These are phyloP conservation scores for Lactarius indigo DNA, from an alignment of 768 basidiomycete genomes.

Conservation along the genomic window DNA sequence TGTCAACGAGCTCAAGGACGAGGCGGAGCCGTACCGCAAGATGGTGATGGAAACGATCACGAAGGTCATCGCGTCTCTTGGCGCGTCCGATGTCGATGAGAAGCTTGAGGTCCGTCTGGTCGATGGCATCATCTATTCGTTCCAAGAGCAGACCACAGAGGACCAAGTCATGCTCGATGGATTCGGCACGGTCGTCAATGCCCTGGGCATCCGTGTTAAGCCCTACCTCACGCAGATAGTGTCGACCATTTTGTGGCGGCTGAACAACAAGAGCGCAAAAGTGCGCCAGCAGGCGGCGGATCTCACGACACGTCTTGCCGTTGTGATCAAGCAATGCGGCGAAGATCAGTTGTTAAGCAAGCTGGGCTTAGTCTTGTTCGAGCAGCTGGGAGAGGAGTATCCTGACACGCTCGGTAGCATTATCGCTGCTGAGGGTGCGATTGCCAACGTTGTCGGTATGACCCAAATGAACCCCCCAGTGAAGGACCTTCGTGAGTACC, in stretches of 20 bases:
- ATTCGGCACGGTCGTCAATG: conserved; percentile 96
- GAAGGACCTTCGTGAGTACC: conserved; percentile 89
- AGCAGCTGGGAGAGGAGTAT: conserved; percentile 98
- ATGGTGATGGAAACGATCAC: conserved; percentile 99
- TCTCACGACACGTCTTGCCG: conserved; percentile 89
- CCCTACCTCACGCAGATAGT: conserved; percentile 99
- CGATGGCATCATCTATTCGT: conserved; percentile 98
- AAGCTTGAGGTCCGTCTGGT: conserved; percentile 90
- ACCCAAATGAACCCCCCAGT: conserved; percentile 99
- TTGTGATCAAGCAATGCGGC: conserved; percentile 98
- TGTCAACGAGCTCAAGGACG: conserved; percentile 88
- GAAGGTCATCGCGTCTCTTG: conserved; percentile 88
- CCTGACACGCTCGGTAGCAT: conserved; percentile 99
- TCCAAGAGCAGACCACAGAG: conserved; percentile 99
- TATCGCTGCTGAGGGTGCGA: conserved; percentile 97
- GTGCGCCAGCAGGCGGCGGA: conserved; percentile 99
- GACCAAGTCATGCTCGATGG: conserved; percentile 99
- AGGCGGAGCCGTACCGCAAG: conserved; percentile 89
- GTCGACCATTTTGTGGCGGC: conserved; percentile 96
- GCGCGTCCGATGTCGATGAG: conserved; percentile 98
- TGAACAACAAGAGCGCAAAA: conserved; percentile 99
- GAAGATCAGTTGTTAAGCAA: conserved; percentile 95
- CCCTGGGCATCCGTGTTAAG: conserved; percentile 92
- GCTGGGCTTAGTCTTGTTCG: conserved; percentile 93
- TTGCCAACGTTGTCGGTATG: conserved; percentile 99